Evolutionary conservation across 129 eudicot genomes (phyloP), one percentile per base, ranked within the genome.

Genomic region (Kitagawia praeruptora): DNA sequence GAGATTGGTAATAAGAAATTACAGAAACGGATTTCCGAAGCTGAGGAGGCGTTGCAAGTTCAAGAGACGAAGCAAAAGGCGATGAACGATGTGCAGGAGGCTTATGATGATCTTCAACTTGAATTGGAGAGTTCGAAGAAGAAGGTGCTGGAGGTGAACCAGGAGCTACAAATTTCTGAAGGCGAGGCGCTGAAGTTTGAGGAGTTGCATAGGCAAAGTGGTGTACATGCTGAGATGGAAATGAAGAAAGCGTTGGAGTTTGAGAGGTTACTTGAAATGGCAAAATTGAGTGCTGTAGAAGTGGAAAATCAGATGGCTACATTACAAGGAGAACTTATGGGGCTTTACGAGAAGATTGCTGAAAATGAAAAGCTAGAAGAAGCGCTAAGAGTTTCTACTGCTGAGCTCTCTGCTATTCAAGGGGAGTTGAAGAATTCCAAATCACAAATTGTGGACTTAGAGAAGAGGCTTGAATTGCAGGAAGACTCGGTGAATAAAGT

Each of bases 191-290:
- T 75, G 25, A 93, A 88, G 79, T 91, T 85, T 41, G 93, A 93
- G 84, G 97, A 93, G 80, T 74, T 93, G 78, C 98, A 93, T 78
- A 89, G 85, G 79, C 81, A 93, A 74, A 93, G 98, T 13, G 95
- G 89, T 21, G 81, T 85, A 12, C 93, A 69, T 77, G 98, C 98
- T 48, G 97, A 91, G 84, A 78, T 88, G 6, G 98, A 93, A 83
- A 80, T 91, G 39, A 85, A 88, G 70, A 89, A 82, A 83, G 97
- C 97, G 18, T 79, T 86, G 67, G 97, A 93, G 83, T 86, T 91
- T 70, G 93, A 93, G 81, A 85, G 80, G 72, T 81, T 88, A 84
- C 97, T 93, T 79, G 95, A 89, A 80, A 56, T 87, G 81, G 92
- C 97, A n/a, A 88, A 91, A 83, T 78, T 70, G 27, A 93, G 89